Conservation (phyloP, 495 filamentous ascomycete genomes). For the Trichoderma gamsii region DNA sequence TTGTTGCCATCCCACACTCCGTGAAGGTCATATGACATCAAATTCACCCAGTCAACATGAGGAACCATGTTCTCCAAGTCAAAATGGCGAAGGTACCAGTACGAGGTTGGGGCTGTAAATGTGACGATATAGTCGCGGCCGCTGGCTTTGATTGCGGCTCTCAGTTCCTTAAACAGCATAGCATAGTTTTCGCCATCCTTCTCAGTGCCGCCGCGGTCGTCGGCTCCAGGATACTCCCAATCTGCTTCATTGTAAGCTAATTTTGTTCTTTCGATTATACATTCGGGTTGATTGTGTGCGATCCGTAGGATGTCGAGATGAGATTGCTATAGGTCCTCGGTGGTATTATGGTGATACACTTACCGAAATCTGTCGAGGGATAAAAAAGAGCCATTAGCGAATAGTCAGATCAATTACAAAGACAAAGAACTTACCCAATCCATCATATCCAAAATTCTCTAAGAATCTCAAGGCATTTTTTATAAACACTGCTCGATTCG, state of each 20-base stretch:
- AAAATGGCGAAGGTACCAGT: constrained; percentile 51
- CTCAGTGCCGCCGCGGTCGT: constrained; percentile 37
- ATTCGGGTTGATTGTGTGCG: neutral
- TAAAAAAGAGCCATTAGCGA: neutral
- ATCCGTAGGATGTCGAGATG: neutral
- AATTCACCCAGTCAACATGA: constrained; percentile 46
- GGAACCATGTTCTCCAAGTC: constrained; percentile 34
- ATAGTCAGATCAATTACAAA: neutral
- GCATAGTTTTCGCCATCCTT: constrained; percentile 41
- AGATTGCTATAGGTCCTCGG: neutral
- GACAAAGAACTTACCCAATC: constrained; percentile 29
- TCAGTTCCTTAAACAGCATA: constrained; percentile 30
- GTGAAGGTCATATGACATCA: constrained; percentile 50
- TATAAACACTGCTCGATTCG: constrained; percentile 37
- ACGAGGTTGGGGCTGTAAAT: constrained; percentile 41
- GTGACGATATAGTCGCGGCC: constrained; percentile 30
- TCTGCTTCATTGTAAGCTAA: constrained; percentile 30
- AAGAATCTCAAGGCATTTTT: constrained; percentile 39
- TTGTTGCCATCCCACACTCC: neutral
- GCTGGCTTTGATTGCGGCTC: constrained; percentile 37
- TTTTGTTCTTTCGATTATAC: neutral
- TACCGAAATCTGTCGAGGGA: neutral
- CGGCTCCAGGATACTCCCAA: constrained; percentile 48
- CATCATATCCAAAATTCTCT: constrained; percentile 43
- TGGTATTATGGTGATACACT: no score